Base-by-base conservation (phyloP, 768 basidiomycete species). In the Lyophyllum decastes region DNA sequence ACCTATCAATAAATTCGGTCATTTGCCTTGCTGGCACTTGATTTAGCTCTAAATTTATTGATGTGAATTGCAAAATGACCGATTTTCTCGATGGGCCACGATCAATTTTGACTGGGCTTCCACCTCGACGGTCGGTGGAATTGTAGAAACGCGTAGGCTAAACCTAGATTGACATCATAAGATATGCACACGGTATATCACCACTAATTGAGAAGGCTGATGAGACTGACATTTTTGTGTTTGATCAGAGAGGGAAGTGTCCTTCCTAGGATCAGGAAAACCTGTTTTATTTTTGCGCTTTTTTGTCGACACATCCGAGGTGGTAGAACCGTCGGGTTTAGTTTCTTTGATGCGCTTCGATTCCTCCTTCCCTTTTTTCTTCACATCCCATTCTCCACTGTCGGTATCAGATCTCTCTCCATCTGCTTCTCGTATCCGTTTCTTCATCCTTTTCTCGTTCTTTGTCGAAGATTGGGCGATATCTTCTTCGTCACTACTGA, bases 111-210 rank as follows among this genome's bases (percentile, higher is more conserved):
- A n/a, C n/a, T n/a, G n/a, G n/a, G n/a, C n/a, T n/a, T n/a, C n/a
- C 88, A 90, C 52, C 70, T 72, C 5, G 72, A 64, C 19, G 77
- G 79, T 40, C 72, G 72, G 50, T 76, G 73, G 62, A 79, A 80
- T 55, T 83, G 82, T n/a, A 71, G 64, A 63, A 82, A 85, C 0
- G 83, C 86, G 65, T 88, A 88, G 33, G 71, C 70, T 12, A 82
- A 59, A 21, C 76, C 81, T 82, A 58, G 14, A 7, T 25, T 17
- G 22, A n/a, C 27, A 26, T 17, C 7, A 45, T 8, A 27, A 17
- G 26, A 30, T 10, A 26, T 1, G 27, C 16, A 8, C 24, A 19
- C 26, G 16, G 19, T 48, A 48, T 30, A 48, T 48, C 47, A 30
- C 17, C 21, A 45, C 22, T 22, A 30, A 19, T 5, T 19, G 30